These are phyloP conservation scores for Saccharomyces hybrid DNA, from an alignment of 1,139 yeast genomes.

Conservation along the genomic window DNA sequence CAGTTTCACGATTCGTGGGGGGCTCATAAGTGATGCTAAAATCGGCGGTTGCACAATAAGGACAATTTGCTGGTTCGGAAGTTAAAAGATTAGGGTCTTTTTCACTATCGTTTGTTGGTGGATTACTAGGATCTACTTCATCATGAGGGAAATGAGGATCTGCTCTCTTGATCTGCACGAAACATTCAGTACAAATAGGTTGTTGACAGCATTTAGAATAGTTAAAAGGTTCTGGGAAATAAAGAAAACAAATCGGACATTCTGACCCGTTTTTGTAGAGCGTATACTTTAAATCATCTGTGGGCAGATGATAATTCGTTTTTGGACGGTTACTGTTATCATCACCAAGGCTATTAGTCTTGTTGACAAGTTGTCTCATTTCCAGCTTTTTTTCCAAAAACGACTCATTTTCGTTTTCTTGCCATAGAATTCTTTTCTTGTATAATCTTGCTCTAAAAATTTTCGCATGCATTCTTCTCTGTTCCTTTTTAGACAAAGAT, in stretches of 20 bases:
- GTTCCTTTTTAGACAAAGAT: constrained; percentile 39
- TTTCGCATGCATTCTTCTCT: constrained; percentile 48
- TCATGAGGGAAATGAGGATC: constrained; percentile 94
- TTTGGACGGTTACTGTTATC: constrained; percentile 8
- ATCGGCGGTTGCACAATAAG: constrained; percentile 83
- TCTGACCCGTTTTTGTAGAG: constrained; percentile 64
- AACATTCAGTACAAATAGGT: constrained; percentile 92
- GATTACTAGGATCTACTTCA: constrained; percentile 34
- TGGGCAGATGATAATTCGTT: constrained; percentile 29
- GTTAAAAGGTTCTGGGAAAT: constrained; percentile 72
- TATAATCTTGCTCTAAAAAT: constrained; percentile 42
- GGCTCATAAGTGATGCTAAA: constrained; percentile 79
- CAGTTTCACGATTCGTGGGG: constrained; percentile 47
- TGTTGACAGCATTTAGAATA: constrained; percentile 86
- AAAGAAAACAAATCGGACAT: constrained; percentile 91
- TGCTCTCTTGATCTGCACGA: constrained; percentile 85
- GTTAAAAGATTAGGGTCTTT: constrained; percentile 55
- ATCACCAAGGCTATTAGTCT: constrained; percentile 10
- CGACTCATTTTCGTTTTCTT: constrained; percentile 45
- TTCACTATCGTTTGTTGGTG: constrained; percentile 30
- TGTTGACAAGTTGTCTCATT: constrained; percentile 2
- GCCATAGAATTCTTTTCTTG: constrained; percentile 43
- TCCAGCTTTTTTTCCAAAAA: constrained; percentile 37
- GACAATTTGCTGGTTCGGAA: constrained; percentile 85
- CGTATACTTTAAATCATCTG: constrained; percentile 38